Evolutionary conservation across 176 grass and related monocot genomes (phyloP), one percentile per base, ranked within the genome.

Genomic region (Aegilops sharonensis): DNA sequence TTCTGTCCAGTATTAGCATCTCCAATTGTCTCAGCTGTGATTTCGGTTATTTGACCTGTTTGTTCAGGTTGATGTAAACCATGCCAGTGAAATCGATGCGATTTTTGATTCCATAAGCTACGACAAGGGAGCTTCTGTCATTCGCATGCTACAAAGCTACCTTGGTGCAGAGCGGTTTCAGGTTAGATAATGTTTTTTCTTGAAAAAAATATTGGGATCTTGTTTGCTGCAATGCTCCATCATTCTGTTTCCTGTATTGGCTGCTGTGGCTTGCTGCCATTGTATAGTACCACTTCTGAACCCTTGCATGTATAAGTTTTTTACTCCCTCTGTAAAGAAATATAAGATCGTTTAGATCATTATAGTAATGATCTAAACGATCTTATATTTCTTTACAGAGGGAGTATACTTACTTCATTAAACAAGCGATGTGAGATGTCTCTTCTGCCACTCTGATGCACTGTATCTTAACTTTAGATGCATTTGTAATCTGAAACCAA

Each of bases 31-130:
- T 84, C 39, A 56, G 7, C 64, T 79, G 9, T 79, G 30, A 89
- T 47, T 74, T 86, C 0, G 77, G 45, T 70, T 77, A 31, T 90
- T 69, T 57, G 6, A 9, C 47, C 6, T 70, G 21, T 81, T 84
- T 65, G 24, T 86, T 68, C 83, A 95, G 92, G 95, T 97, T 68
- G 91, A 97, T 50, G 64, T 97, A 86, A 93, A 95, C 31, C 95
- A 94, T 84, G 95, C 91, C 48, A 89, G 80, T 90, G 95, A 97
- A 85, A 94, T 97, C 72, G 91, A 97, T 90, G 88, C 85, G 59
- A 97, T 95, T 84, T 95, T 97, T 71, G 95, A 95, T 84, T 95
- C 92, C 52, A 97, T 97, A 88, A 97, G 95, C 90, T 97, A 97
- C 64, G 84, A 92, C 59, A 97, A 95, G 82, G 92, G 92, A 30